A percentile compares a stretch with the other conserved stretches of the same genome.
These are phyloP conservation scores for Fusarium goolgardi DNA, from an alignment of 2,329 filamentous ascomycete species.

Conservation along the genomic window DNA sequence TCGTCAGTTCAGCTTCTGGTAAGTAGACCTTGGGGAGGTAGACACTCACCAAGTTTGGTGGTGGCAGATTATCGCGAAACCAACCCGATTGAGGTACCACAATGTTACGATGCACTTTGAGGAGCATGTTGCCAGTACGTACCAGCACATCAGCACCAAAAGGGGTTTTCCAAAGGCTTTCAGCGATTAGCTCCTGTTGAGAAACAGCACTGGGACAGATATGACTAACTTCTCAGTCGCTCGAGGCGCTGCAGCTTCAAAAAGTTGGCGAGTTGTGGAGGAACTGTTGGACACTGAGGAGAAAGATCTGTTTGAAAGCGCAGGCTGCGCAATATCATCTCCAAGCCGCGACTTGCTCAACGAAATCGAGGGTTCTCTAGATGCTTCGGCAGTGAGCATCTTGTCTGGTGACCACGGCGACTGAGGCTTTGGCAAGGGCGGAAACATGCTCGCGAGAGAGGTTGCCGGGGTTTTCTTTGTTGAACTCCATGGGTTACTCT, in stretches of 20 bases:
- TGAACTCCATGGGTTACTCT: constrained; percentile 49
- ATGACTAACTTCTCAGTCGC: constrained; percentile 44
- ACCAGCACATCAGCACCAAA: constrained; percentile 52
- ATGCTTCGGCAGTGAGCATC: constrained; percentile 17
- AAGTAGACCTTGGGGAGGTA: no score
- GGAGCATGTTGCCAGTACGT: constrained; percentile 38
- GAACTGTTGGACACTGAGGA: constrained; percentile 43
- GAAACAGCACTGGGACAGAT: background rate
- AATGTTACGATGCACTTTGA: constrained; percentile 52
- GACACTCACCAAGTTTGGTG: constrained; percentile 44
- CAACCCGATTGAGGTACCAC: constrained; percentile 50
- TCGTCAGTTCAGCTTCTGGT: constrained; percentile 11
- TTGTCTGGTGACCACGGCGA: constrained; percentile 11
- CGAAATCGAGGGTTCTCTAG: constrained; percentile 29
- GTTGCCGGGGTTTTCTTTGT: constrained; percentile 4
- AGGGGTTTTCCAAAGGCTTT: constrained; percentile 50
- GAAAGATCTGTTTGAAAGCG: constrained; percentile 18
- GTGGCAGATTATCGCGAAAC: constrained; percentile 51
- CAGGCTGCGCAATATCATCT: constrained; percentile 17
- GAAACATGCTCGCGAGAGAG: constrained; percentile 33
- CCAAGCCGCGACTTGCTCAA: constrained; percentile 18
- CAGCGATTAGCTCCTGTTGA: constrained; percentile 22
- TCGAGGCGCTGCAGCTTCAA: constrained; percentile 46
- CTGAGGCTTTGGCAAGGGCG: constrained; percentile 36
- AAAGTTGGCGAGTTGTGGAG: constrained; percentile 36